A percentile compares a stretch with the other conserved stretches of the same genome.
These are phyloP conservation scores for Myriosclerotinia scirpicola DNA, from an alignment of 2,329 filamentous ascomycete species.

Conservation along the genomic window DNA sequence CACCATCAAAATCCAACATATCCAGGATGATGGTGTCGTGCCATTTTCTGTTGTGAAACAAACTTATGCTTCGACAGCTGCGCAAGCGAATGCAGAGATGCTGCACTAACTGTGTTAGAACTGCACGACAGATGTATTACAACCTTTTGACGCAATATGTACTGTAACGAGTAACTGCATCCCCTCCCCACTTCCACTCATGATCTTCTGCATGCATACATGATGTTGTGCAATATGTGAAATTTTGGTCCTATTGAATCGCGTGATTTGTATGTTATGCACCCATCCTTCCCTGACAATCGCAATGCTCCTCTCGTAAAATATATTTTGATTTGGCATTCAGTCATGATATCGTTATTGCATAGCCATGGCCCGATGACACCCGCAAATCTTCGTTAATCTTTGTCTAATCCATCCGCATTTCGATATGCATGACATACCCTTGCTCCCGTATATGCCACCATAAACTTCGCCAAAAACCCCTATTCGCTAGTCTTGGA, in stretches of 20 bases:
- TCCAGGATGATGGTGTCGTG: neutral
- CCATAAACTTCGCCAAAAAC: neutral
- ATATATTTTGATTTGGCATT: neutral
- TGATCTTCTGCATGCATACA: neutral
- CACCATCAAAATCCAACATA: too few relatives aligned
- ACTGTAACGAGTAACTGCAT: neutral
- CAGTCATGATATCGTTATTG: neutral
- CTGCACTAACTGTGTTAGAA: conserved; percentile 9
- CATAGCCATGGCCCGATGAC: neutral
- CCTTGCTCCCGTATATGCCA: neutral
- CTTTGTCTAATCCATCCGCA: neutral
- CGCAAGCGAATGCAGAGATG: conserved; percentile 14
- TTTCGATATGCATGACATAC: conserved; percentile 4
- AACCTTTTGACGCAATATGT: neutral
- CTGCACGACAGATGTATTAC: conserved; percentile 14
- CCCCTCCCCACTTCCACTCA: neutral
- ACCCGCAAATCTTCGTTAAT: conserved; percentile 16
- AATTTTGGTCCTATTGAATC: neutral
- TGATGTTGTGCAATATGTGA: neutral
- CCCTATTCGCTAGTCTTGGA: conserved; percentile 12
- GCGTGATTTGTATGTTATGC: neutral
- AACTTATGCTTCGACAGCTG: neutral
- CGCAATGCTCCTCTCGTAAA: neutral
- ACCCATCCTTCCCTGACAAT: neutral
- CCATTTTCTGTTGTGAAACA: neutral